Evolutionary conservation across 1,139 yeast genomes (phyloP), one percentile per base, ranked within the genome.

Genomic region (Kodamaea ohmeri): DNA sequence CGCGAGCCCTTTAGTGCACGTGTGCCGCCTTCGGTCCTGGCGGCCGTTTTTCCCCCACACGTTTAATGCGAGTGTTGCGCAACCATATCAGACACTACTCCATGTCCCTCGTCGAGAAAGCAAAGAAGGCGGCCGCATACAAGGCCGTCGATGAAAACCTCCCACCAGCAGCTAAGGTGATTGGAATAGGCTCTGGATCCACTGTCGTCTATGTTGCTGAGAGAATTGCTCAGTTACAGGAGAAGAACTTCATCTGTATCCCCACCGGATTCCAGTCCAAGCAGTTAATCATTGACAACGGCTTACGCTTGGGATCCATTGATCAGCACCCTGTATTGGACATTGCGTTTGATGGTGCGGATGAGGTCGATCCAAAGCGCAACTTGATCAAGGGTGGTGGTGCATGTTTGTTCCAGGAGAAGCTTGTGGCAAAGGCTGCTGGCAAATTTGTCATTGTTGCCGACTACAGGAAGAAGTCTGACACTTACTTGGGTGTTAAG

Each of bases 311-410:
- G 49, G 96, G 95, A 1, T 68, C 85, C 5, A 78, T 92, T 47
- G 97, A 92, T 55, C 90, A 87, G 65, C 82, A 67, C 51, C 80
- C 89, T 1, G 73, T 74, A 22, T 67, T 94, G 31, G 98, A 92
- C 57, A 80, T 92, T 51, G 96, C 96, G 3, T 92, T 94, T 58
- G 99, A 94, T 61, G 99, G 99, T 31, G 98, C 98, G 6, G 99
- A 94, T 63, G 99, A 94, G 61, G 94, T 90, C 40, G 98, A 92
- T 58, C 57, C 77, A 6, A 56, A 72, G 14, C 72, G 92, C 52
- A 87, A 89, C 56, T 80, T 92, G 53, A 94, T 94, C 61, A 94
- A 94, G 65, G 99, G 99, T 47, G 99, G 99, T 35, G 99, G 99
- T 28, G 99, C 97, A 2, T 94, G 99, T 63, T 71, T 89, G 47